A percentile compares a stretch with the other conserved stretches of the same genome.
Evolutionary conservation across 2,329 filamentous ascomycete genomes (phyloP).

Genomic region (Pseudopyrenochaeta lycopersici): DNA sequence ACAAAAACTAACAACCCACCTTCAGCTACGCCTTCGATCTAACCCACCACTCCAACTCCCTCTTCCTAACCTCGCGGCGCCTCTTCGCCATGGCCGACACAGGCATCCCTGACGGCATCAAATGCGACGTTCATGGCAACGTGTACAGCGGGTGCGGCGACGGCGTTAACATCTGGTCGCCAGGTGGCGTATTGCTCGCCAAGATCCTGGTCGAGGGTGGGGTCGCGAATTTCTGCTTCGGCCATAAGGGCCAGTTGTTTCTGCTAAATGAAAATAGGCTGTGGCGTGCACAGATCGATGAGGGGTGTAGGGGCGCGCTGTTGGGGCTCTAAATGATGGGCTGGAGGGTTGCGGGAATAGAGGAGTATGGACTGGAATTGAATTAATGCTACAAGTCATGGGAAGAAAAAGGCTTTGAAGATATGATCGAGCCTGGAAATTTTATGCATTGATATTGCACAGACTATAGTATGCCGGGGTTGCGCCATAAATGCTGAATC

Average conservation of each 20-base stretch:
- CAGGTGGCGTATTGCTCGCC: conserved; percentile 56
- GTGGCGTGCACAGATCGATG: conserved; percentile 17
- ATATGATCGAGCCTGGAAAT: no score
- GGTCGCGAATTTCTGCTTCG: conserved; percentile 61
- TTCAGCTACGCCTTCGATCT: conserved; percentile 34
- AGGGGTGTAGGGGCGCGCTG: not conserved
- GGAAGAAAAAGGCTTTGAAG: no score
- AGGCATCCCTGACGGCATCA: conserved; percentile 33
- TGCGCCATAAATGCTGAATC: no score
- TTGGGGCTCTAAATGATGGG: conserved; percentile 5
- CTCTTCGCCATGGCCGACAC: conserved; percentile 33
- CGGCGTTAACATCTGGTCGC: conserved; percentile 60
- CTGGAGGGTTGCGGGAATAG: no score
- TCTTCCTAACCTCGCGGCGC: conserved; percentile 25
- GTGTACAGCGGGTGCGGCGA: conserved; percentile 62
- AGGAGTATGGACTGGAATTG: not conserved
- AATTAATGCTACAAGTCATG: no score
- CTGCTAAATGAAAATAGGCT: conserved; percentile 54
- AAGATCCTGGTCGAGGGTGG: conserved; percentile 43
- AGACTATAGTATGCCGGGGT: no score
- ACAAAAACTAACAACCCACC: not conserved
- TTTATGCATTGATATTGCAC: no score
- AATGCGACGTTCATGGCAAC: conserved; percentile 56
- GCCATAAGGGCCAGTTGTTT: conserved; percentile 56
- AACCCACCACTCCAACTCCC: conserved; percentile 8